Evolutionary conservation across 1,139 yeast genomes (phyloP), one percentile per base, ranked within the genome.

Genomic region (Candida sanyaensis): DNA sequence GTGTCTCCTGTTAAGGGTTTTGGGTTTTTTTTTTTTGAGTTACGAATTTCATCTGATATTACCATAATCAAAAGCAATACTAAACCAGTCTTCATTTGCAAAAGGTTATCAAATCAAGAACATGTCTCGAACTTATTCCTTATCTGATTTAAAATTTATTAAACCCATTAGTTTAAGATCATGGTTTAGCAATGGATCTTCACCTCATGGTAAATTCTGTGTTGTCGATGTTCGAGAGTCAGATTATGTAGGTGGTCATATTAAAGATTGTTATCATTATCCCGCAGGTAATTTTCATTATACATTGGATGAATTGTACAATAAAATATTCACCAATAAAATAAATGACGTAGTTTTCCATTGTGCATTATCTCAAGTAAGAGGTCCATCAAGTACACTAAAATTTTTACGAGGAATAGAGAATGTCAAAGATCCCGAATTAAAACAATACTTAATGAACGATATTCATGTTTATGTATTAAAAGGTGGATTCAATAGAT

Each of bases 171-270:
- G 73, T 0, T 67, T 82, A 30, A 64, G 73, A 36, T 53, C 65
- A 8, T 82, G 86, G 86, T 60, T 81, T 40, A 54, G 58, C 10
- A 52, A 57, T 1, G 72, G 73, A 5, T 63, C 64, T 4, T 62
- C 78, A 1, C 65, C 72, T 3, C 58, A 66, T 3, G 77, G 74
- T 1, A 64, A 65, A n/a, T 81, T 88, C 55, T 81, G 83, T 2
- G 79, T 93, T 3, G 78, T 93, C 5, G 99, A 93, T 59, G 98
- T 92, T 4, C 77, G 99, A 48, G 98, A 91, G 51, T 77, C 80
- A 7, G 98, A 93, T 66, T 81, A 55, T 51, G 58, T 70, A 2
- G 80, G 80, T 0, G 96, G 96, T 5, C 95, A 90, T 61, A 86
- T 90, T 47, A 75, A 66, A 43, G 78, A 78, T 23, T 77, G 87